These are phyloP conservation scores for Breviolum minutum DNA, from an alignment of 73 alveolate species.

Conservation along the genomic window DNA sequence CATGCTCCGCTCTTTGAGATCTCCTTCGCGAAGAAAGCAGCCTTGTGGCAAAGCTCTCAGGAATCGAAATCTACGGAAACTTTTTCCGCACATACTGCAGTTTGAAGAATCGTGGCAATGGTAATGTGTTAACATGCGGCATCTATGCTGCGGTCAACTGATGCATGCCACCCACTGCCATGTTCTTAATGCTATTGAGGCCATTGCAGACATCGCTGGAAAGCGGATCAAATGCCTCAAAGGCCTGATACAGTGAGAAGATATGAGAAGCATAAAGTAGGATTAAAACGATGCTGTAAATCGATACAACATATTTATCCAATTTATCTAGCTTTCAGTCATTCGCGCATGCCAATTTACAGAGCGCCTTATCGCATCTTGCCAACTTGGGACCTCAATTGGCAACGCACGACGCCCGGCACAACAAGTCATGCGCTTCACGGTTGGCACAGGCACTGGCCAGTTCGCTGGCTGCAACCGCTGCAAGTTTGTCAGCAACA, in stretches of 20 bases:
- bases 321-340: neutral
- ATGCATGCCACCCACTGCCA: too few relatives aligned
- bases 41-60: neutral
- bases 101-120: neutral
- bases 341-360: neutral
- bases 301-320: too few relatives aligned
- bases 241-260: neutral
- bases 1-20: conserved; percentile 55
- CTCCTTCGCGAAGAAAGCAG: conserved; percentile 60
- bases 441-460: neutral
- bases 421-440: neutral
- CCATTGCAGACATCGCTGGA: conserved; percentile 52
- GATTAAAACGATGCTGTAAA: neutral
- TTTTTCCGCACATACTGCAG: neutral
- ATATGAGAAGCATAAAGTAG: neutral
- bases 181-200: neutral
- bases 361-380: conserved; percentile 67
- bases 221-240: conserved; percentile 68
- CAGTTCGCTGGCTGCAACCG: conserved; percentile 66
- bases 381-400: conserved; percentile 75
- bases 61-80: neutral
- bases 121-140: neutral
- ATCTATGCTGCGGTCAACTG: neutral
- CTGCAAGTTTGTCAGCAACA: neutral
- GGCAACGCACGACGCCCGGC: neutral